These are phyloP conservation scores for Alternaria burnsii DNA, from an alignment of 2,329 filamentous ascomycete species.

Conservation along the genomic window DNA sequence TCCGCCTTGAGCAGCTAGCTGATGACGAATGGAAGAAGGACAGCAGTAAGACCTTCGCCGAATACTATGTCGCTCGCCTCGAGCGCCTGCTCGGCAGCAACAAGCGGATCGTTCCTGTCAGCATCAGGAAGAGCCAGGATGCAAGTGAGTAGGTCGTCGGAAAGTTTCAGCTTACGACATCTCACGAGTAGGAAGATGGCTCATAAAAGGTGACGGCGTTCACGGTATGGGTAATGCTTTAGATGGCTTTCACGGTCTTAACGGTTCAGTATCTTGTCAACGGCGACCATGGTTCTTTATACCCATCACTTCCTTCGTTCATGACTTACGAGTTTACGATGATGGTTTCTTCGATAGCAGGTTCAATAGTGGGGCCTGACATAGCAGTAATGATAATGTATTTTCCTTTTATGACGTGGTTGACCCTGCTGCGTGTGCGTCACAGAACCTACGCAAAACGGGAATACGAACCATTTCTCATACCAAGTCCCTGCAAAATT, in stretches of 20 bases:
- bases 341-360: neutral
- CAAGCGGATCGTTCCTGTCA: slow-evolving; percentile 29
- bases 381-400: slow-evolving; percentile 4
- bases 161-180: neutral
- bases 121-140: slow-evolving; percentile 19
- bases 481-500: slow-evolving; percentile 38
- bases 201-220: neutral
- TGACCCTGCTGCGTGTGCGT: neutral
- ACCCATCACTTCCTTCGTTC: neutral
- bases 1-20: slow-evolving; percentile 46
- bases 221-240: neutral
- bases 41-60: slow-evolving; percentile 26
- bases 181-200: neutral
- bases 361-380: neutral
- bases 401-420: no score
- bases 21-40: slow-evolving; percentile 35
- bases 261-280: neutral
- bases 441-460: slow-evolving; percentile 9
- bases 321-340: neutral
- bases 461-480: slow-evolving; percentile 30
- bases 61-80: slow-evolving; percentile 39
- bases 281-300: slow-evolving; percentile 12
- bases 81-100: slow-evolving; percentile 30
- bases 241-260: neutral
- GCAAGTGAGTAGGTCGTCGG: neutral